Evolutionary conservation across 495 filamentous ascomycete species (phyloP).

Genomic region (Darksidea phi): DNA sequence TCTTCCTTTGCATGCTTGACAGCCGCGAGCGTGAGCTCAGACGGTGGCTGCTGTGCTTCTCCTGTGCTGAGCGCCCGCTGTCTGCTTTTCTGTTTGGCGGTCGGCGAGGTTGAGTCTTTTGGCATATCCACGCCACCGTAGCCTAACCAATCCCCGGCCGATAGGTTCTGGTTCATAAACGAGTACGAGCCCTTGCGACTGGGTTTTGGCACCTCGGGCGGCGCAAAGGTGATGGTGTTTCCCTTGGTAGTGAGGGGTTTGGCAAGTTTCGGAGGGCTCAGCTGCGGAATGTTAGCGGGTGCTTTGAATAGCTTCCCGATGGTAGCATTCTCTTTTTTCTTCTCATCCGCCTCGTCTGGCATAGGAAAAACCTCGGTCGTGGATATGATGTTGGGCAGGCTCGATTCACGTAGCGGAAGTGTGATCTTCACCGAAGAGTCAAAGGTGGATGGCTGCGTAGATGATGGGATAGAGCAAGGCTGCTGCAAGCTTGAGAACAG

Average conservation of each 20-base stretch:
- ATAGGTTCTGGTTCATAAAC: conserved; percentile 51
- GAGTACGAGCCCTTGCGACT: conserved; percentile 56
- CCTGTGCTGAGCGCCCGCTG: conserved; percentile 70
- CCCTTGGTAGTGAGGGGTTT: conserved; percentile 61
- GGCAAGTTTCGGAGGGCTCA: conserved; percentile 70
- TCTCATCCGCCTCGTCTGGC: conserved; percentile 40
- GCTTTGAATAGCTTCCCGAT: conserved; percentile 80
- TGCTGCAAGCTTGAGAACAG: conserved; percentile 80
- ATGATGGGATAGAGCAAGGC: conserved; percentile 34
- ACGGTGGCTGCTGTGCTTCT: conserved; percentile 54
- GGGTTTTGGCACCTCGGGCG: conserved; percentile 49
- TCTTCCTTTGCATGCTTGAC: conserved; percentile 65
- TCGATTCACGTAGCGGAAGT: conserved; percentile 57
- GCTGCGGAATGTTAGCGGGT: conserved; percentile 60
- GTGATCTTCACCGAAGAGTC: conserved; percentile 45
- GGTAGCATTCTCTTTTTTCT: conserved; percentile 54
- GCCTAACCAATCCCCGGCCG: conserved; percentile 66
- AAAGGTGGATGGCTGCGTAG: conserved; percentile 41
- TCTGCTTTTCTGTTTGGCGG: conserved; percentile 64
- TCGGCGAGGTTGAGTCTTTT: conserved; percentile 57
- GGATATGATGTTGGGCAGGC: conserved; percentile 70
- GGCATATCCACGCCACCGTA: conserved; percentile 53
- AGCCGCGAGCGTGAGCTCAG: conserved; percentile 48
- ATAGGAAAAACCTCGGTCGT: conserved; percentile 66
- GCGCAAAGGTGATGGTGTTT: conserved; percentile 57